Percentiles rank a stretch among this genome's conserved stretches.
Conservation (phyloP, 1,284 basidiomycete species). For the Ustilago esculenta region DNA sequence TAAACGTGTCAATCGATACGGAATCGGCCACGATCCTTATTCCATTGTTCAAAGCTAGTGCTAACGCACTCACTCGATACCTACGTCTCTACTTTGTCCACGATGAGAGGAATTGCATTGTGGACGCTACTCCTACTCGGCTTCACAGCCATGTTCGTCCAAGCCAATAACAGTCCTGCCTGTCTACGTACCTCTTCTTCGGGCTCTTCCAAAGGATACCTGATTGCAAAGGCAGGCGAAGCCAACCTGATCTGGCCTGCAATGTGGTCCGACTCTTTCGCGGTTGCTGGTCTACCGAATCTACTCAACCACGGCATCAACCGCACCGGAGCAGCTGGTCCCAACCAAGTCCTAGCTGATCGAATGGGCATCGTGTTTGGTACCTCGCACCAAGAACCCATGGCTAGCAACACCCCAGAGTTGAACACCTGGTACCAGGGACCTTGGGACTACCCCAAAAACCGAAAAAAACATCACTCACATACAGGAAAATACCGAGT, state of each 20-base stretch:
- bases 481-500: conserved; percentile 76
- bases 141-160: neutral
- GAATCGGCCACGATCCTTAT: too few relatives aligned
- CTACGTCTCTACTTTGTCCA: too few relatives aligned
- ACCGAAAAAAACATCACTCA: conserved; percentile 72
- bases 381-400: conserved; percentile 68
- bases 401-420: conserved; percentile 69
- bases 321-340: conserved; percentile 39
- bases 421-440: conserved; percentile 73
- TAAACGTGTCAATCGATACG: too few relatives aligned
- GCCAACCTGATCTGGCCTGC: conserved; percentile 75
- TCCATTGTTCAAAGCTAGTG: too few relatives aligned
- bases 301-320: conserved; percentile 13
- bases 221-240: conserved; percentile 30
- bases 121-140: conserved; percentile 17
- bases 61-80: too few relatives aligned
- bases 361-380: conserved; percentile 77
- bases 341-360: conserved; percentile 76
- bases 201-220: conserved; percentile 1
- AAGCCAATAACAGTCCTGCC: neutral
- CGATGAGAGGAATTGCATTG: too few relatives aligned
- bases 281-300: conserved; percentile 72
- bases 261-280: conserved; percentile 73
- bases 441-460: conserved; percentile 74
- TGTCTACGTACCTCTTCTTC: conserved; percentile 17